These are phyloP conservation scores for Chaetomiaceae sp. DNA, from an alignment of 2,329 filamentous ascomycete species.

Conservation along the genomic window DNA sequence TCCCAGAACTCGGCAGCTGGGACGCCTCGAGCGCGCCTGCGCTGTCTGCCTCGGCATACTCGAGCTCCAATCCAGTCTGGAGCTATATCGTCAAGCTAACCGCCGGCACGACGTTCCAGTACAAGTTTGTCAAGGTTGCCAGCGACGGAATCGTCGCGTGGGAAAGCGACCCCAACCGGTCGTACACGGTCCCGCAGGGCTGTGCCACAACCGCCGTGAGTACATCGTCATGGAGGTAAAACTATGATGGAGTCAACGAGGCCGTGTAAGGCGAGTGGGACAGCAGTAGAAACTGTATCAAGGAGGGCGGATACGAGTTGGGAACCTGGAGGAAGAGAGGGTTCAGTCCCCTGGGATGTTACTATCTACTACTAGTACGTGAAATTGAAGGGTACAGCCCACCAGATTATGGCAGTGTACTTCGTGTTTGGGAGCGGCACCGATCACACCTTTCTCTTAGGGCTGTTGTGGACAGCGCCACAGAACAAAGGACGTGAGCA, in stretches of 20 bases:
- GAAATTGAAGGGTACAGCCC: too few species aligned
- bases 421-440: too few species aligned
- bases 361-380: too few species aligned
- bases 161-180: constrained; percentile 48
- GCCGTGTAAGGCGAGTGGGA: background rate
- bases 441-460: too few species aligned
- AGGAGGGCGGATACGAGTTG: too few species aligned
- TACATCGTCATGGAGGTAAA: constrained; percentile 26
- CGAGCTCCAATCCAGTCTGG: constrained; percentile 49
- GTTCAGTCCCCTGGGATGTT: too few species aligned
- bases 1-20: constrained; percentile 46
- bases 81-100: constrained; percentile 43
- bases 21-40: constrained; percentile 39
- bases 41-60: constrained; percentile 49
- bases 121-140: constrained; percentile 56
- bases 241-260: background rate
- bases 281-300: too few species aligned
- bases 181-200: constrained; percentile 28
- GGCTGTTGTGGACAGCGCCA: too few species aligned
- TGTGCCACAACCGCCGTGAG: constrained; percentile 22
- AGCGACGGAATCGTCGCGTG: constrained; percentile 45
- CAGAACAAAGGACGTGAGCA: too few species aligned
- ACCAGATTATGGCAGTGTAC: too few species aligned
- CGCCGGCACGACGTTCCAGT: constrained; percentile 48
- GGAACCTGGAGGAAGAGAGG: too few species aligned